Conservation (phyloP, 352 stramenopile genomes). For the Blastocystis sp. region DNA sequence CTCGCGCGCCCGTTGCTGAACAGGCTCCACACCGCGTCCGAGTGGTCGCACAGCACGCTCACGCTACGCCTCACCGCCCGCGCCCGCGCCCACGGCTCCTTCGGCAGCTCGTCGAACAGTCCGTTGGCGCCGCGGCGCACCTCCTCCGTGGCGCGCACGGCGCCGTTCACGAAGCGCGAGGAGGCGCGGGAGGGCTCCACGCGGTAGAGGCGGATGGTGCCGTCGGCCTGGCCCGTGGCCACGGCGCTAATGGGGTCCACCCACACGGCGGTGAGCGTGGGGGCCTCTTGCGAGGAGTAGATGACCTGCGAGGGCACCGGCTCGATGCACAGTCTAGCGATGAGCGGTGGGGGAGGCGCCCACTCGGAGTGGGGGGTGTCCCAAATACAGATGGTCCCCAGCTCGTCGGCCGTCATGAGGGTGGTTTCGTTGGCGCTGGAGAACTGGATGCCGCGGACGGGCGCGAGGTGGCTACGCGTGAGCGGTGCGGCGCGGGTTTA, state of each 20-base stretch:
- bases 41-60: conserved; percentile 8
- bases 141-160: neutral
- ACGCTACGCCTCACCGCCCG: conserved; percentile 1
- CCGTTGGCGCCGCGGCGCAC: neutral
- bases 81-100: neutral
- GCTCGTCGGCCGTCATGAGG: conserved; percentile 13
- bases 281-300: neutral
- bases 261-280: conserved; percentile 19
- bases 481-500: neutral
- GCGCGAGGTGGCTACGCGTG: conserved; percentile 10
- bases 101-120: conserved; percentile 36
- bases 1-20: conserved; percentile 45
- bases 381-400: conserved; percentile 48
- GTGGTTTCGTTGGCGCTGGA: neutral
- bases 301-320: conserved; percentile 43
- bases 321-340: conserved; percentile 44
- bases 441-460: conserved; percentile 43
- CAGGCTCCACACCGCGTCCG: conserved; percentile 40
- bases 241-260: neutral
- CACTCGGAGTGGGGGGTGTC: conserved; percentile 23
- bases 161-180: neutral
- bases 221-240: conserved; percentile 12
- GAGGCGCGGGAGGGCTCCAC: conserved; percentile 27
- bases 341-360: neutral
- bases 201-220: conserved; percentile 9